Evolutionary conservation across 2,329 filamentous ascomycete genomes (phyloP).

Genomic region (Berkeleyomyces basicola): DNA sequence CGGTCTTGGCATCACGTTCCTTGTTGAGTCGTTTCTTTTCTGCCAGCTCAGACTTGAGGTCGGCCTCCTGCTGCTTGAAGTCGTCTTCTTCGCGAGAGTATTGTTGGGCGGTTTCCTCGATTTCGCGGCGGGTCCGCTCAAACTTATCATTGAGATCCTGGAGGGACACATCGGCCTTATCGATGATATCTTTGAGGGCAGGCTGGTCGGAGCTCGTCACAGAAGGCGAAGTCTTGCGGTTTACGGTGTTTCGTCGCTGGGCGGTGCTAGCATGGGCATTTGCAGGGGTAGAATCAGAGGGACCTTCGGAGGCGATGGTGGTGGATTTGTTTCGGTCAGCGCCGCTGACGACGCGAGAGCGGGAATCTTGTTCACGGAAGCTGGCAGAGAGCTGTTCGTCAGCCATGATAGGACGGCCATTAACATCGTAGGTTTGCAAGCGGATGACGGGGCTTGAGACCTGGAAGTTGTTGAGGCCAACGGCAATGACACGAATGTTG

Average conservation of each 20-base stretch:
- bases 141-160: constrained; percentile 69
- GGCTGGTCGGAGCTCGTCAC: constrained; percentile 38
- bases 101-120: constrained; percentile 58
- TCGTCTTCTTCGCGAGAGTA: constrained; percentile 58
- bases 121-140: constrained; percentile 65
- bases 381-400: constrained; percentile 39
- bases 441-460: constrained; percentile 75
- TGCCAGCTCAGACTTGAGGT: constrained; percentile 62
- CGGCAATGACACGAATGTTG: constrained; percentile 80
- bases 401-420: constrained; percentile 44
- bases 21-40: constrained; percentile 61
- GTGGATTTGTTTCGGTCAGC: constrained; percentile 31
- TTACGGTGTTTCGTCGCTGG: constrained; percentile 39
- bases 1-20: constrained; percentile 81
- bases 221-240: constrained; percentile 60
- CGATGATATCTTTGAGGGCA: constrained; percentile 23
- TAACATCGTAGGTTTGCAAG: constrained; percentile 55
- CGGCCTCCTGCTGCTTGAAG: constrained; percentile 44
- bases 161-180: constrained; percentile 48
- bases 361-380: constrained; percentile 36
- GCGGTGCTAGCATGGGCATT: constrained; percentile 15
- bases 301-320: constrained; percentile 42
- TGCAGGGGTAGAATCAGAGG: constrained; percentile 21
- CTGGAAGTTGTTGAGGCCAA: constrained; percentile 84
- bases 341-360: constrained; percentile 22